Base-by-base conservation (phyloP, 2,329 filamentous ascomycete species). In the Bimuria novae-zelandiae region DNA sequence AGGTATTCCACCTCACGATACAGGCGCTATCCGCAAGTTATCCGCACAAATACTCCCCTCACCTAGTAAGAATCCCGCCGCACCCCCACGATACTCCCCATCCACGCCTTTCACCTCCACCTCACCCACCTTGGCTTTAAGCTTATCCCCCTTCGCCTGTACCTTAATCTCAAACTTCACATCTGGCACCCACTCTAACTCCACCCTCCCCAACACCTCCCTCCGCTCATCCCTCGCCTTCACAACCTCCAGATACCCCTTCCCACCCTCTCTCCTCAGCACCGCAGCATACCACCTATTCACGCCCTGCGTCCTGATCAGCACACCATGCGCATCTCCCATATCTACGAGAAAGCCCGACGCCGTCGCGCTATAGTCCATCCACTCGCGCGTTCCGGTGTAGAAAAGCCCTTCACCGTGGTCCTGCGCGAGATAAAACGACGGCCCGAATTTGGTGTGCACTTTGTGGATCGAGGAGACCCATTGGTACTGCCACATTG, bases 351-450 rank as follows among this genome's bases (percentile, higher is more conserved):
- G 53, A 25, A 74, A 66, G 2, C 56, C 51, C 0, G 45, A 35
- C 0, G 65, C 59, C 3, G 44, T 50, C 7, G 59, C 56, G 0
- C 39, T 49, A 49, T 74, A 55, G 37, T 55, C 74, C 36, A 69
- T 50, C 71, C 71, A 75, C 6, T 71, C 68, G 1, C 70, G 58
- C 11, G 70, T 74, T 2, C 72, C 73, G 8, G 70, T 63, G 39
- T 44, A 60, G 1, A 73, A 51, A 2, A 74, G 51, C 1, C 71
- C 73, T 33, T 74, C 65, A 3, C 64, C 69, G 1, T 32, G 4
- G 44, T 72, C 65, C 33, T 73, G 63, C 7, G 64, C 65, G 7
- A 71, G 51, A 8, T 55, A 51, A 40, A 72, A 67, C 0, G 36
- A 48, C 7, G 53, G 57, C 8, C 57, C 57, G 6, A 58, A 47